Evolutionary conservation across 495 filamentous ascomycete genomes (phyloP).

Genomic region (Penicillium goetzii): DNA sequence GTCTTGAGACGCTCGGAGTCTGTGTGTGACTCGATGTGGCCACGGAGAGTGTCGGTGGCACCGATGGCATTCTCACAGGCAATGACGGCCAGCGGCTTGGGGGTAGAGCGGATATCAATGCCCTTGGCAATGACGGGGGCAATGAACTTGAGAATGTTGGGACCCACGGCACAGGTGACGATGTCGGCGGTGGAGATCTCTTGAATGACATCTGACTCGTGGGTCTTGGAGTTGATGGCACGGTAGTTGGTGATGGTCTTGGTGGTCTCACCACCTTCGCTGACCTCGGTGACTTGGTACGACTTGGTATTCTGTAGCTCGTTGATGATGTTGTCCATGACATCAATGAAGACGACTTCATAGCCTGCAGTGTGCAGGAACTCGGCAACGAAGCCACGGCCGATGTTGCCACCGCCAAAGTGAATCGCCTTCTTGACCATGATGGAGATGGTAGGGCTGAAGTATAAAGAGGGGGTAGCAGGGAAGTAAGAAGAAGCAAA

Average conservation of each 20-base stretch:
- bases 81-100: conserved; percentile 82
- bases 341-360: conserved; percentile 94
- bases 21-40: conserved; percentile 79
- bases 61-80: conserved; percentile 97
- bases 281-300: conserved; percentile 93
- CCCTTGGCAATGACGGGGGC: conserved; percentile 92
- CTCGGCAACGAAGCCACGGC: conserved; percentile 68
- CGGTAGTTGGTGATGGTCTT: conserved; percentile 90
- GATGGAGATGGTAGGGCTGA: conserved; percentile 26
- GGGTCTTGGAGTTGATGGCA: conserved; percentile 88
- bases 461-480: neutral
- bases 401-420: conserved; percentile 94
- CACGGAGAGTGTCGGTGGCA: conserved; percentile 81
- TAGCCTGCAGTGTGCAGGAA: conserved; percentile 79
- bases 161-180: conserved; percentile 95
- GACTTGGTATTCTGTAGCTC: conserved; percentile 70
- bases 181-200: conserved; percentile 87
- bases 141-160: conserved; percentile 93
- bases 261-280: conserved; percentile 76
- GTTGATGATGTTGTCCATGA: conserved; percentile 78
- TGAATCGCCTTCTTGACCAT: conserved; percentile 85
- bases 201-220: conserved; percentile 75
- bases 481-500: neutral
- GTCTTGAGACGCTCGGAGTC: conserved; percentile 58
- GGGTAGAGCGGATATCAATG: conserved; percentile 71